Percentiles rank a stretch among this genome's conserved stretches.
Evolutionary conservation across 2,329 filamentous ascomycete species (phyloP).

Genomic region (Chaetomiaceae sp.): DNA sequence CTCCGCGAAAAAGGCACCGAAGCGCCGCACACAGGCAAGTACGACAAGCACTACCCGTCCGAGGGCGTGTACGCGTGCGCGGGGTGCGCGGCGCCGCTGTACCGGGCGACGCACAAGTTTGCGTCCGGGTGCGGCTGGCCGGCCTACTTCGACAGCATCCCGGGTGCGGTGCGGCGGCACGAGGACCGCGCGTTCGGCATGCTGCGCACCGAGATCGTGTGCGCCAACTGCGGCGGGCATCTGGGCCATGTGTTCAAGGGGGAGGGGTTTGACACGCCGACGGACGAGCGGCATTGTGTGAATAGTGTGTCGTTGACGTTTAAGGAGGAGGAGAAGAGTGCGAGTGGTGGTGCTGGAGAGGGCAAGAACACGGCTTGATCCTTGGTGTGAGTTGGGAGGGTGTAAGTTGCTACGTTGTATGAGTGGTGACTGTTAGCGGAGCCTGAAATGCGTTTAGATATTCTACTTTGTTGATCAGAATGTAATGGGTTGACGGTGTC

Average conservation of each 20-base stretch:
- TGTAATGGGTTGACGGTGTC: too few species aligned
- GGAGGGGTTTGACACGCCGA: conserved; percentile 76
- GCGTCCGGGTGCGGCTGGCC: conserved; percentile 96
- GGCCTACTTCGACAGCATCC: conserved; percentile 92
- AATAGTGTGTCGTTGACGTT: conserved; percentile 91
- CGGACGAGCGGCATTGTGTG: conserved; percentile 94
- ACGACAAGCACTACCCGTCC: conserved; percentile 75
- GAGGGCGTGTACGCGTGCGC: conserved; percentile 81
- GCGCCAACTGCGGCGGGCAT: conserved; percentile 88
- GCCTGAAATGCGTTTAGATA: too few species aligned
- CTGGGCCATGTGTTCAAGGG: conserved; percentile 89
- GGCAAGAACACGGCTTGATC: background rate
- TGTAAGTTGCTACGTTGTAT: too few species aligned
- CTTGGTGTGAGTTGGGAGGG: too few species aligned
- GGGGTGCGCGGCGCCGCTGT: conserved; percentile 79
- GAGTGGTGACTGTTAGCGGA: too few species aligned
- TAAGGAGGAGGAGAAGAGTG: conserved; percentile 48
- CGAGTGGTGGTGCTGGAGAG: background rate
- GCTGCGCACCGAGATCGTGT: conserved; percentile 86
- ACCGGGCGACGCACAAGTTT: conserved; percentile 93
- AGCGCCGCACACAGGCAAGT: conserved; percentile 69
- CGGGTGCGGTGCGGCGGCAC: conserved; percentile 79
- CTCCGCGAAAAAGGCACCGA: conserved; percentile 92
- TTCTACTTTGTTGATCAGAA: too few species aligned
- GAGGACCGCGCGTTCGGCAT: conserved; percentile 74